phyloP scores from a whole-genome alignment of 257 asterid genomes.

The Solanum sejunctum region DNA sequence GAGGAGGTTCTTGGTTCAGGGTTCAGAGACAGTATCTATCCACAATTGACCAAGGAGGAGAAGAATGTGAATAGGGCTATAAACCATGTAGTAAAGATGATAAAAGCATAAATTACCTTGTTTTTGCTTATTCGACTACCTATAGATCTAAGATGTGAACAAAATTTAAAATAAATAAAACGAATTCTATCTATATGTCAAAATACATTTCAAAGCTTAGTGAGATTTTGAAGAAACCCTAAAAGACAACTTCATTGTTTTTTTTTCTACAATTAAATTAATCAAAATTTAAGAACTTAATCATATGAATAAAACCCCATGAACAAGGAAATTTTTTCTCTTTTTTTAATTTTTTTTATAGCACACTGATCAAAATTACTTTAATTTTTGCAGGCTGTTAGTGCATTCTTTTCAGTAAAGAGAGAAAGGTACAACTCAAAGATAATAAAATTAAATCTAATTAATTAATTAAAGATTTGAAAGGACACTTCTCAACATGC shows the following conservation, averaged over 20 bases:
- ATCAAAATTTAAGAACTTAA: neutral
- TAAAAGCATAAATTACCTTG: neutral
- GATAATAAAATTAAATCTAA: neutral
- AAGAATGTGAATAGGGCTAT: neutral
- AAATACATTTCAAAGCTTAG: neutral
- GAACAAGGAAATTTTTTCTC: neutral
- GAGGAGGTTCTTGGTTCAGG: too few relatives aligned
- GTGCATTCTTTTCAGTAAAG: conserved; percentile 4
- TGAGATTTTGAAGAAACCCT: neutral
- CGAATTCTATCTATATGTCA: neutral
- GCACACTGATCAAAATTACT: neutral
- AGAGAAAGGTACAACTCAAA: neutral
- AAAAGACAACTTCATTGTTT: neutral
- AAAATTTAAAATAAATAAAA: neutral
- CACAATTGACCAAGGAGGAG: neutral
- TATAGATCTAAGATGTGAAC: neutral
- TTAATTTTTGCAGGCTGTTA: neutral
- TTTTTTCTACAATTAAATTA: neutral
- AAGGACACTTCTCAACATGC: neutral
- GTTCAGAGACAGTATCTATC: neutral
- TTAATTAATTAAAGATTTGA: neutral
- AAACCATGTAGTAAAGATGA: neutral
- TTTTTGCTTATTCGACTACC: neutral
- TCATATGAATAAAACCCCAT: neutral
- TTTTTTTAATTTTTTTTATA: neutral